A percentile compares a stretch with the other conserved stretches of the same genome.
Evolutionary conservation across 257 asterid genomes (phyloP).

Genomic region (Cinchona pubescens): DNA sequence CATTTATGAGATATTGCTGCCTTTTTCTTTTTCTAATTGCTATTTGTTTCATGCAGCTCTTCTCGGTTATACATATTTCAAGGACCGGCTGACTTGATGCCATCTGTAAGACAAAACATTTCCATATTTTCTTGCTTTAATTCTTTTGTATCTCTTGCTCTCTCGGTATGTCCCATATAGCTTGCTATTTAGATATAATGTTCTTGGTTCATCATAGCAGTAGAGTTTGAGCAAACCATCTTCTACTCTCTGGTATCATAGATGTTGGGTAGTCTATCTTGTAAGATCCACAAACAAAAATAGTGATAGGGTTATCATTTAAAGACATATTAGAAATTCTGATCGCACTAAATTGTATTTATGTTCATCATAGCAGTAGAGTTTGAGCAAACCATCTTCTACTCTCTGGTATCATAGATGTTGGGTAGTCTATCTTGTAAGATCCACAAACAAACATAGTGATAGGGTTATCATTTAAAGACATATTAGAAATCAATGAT

Average conservation of each 20-base stretch:
- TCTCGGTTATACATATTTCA: conserved; percentile 87
- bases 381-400: no score
- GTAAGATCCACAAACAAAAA: background rate
- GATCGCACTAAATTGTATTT: background rate
- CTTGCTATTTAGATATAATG: background rate
- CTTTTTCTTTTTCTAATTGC: conserved; percentile 12
- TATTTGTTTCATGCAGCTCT: conserved; percentile 51
- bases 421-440: background rate
- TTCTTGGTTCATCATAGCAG: background rate
- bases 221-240: no score
- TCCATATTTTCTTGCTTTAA: background rate
- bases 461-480: background rate
- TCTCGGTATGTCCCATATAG: background rate
- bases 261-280: background rate
- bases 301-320: background rate
- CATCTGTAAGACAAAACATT: conserved; percentile 52
- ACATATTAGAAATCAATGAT: background rate
- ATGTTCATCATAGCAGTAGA: no score
- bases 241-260: background rate
- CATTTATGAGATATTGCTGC: background rate
- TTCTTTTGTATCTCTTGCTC: background rate
- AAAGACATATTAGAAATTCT: background rate
- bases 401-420: background rate
- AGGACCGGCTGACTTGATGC: conserved; percentile 95
- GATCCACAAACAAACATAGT: background rate